phyloP scores from a whole-genome alignment of 129 eudicot genomes.

The Deinandra increscens region DNA sequence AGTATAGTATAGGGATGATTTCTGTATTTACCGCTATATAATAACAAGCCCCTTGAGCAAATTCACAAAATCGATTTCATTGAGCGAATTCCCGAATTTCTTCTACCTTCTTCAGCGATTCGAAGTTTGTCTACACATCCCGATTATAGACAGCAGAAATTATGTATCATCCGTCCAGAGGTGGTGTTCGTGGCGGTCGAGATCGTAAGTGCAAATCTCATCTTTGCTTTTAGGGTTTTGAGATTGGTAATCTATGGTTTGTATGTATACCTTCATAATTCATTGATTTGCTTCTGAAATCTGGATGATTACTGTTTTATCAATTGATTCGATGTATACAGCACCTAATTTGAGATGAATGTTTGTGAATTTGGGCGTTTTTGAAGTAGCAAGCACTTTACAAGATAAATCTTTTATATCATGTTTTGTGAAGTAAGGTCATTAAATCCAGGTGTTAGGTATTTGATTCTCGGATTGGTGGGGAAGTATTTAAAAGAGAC shows the following conservation, averaged over 20 bases:
- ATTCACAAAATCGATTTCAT: constrained; percentile 20
- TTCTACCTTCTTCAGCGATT: constrained; percentile 17
- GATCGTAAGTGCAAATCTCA: constrained; percentile 76
- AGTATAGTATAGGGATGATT: constrained; percentile 6
- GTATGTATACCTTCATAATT: neutral
- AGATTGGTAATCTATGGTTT: neutral
- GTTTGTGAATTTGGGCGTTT: neutral
- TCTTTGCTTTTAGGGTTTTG: constrained; percentile 31
- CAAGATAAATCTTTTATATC: neutral
- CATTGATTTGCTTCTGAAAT: neutral
- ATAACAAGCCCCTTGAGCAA: neutral
- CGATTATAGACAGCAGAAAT: neutral
- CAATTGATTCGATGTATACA: neutral
- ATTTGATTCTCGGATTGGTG: neutral
- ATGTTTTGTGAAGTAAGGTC: constrained; percentile 6
- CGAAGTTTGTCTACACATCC: neutral
- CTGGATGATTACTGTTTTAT: neutral
- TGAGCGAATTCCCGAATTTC: constrained; percentile 10
- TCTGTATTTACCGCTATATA: neutral
- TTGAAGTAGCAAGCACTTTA: no score
- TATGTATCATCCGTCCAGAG: constrained; percentile 96
- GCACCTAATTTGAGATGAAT: neutral
- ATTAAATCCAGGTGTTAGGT: constrained; percentile 1
- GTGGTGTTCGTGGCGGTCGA: constrained; percentile 98
- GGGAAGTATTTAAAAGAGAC: neutral